These are phyloP conservation scores for Arachis hypogaea DNA, from an alignment of 306 rosid genomes.

Conservation along the genomic window DNA sequence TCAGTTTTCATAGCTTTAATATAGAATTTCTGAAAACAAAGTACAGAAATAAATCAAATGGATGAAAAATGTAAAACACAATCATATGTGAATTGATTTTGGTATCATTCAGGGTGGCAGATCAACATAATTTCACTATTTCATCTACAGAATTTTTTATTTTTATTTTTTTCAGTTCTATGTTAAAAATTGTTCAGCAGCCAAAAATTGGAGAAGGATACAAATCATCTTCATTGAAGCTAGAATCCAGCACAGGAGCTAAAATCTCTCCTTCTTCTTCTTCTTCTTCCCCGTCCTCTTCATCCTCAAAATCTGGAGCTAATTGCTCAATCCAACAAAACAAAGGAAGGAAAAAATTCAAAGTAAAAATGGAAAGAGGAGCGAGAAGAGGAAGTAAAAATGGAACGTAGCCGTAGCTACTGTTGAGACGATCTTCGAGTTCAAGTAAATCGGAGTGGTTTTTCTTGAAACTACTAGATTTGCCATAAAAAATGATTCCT, in stretches of 20 bases:
- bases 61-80: too few relatives aligned
- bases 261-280: background rate
- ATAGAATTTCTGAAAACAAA: background rate
- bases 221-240: too few relatives aligned
- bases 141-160: too few relatives aligned
- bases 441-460: slow-evolving; percentile 57
- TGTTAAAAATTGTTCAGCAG: too few relatives aligned
- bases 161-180: too few relatives aligned
- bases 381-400: background rate
- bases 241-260: too few relatives aligned
- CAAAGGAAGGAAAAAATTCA: too few relatives aligned
- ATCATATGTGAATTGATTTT: too few relatives aligned
- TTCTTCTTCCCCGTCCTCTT: slow-evolving; percentile 57
- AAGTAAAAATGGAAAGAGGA: background rate
- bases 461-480: slow-evolving; percentile 42
- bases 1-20: background rate
- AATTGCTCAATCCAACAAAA: background rate
- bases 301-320: slow-evolving; percentile 58
- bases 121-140: too few relatives aligned
- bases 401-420: slow-evolving; percentile 51
- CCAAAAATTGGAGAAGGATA: too few relatives aligned
- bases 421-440: slow-evolving; percentile 60
- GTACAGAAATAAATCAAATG: background rate
- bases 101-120: too few relatives aligned
- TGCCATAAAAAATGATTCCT: too few relatives aligned